These are phyloP conservation scores for Meyerozyma athensensis DNA, from an alignment of 1,139 yeast genomes.

Conservation along the genomic window DNA sequence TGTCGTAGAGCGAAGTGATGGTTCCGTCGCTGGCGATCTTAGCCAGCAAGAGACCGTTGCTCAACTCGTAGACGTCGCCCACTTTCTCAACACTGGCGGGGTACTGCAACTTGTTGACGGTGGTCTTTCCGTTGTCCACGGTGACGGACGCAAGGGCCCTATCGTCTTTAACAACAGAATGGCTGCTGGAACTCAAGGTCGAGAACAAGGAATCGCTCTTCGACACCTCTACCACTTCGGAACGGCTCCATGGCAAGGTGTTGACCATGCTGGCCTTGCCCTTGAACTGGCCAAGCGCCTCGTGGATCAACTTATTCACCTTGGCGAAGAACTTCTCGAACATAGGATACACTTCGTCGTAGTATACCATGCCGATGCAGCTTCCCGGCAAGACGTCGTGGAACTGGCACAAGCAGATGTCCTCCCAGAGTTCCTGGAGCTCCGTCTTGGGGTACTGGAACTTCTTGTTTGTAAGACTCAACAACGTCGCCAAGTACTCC, in stretches of 20 bases:
- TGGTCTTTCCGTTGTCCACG: constrained; percentile 12
- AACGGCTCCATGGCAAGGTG: constrained; percentile 67
- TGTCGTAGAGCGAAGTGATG: constrained; percentile 63
- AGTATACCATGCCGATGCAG: constrained; percentile 90
- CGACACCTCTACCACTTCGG: constrained; percentile 43
- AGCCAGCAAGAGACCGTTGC: constrained; percentile 60
- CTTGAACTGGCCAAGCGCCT: constrained; percentile 36
- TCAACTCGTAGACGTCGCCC: constrained; percentile 43
- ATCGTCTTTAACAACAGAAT: constrained; percentile 5
- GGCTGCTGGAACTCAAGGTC: constrained; percentile 4
- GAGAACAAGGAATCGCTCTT: constrained; percentile 1
- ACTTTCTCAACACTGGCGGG: constrained; percentile 45
- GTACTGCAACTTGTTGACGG: constrained; percentile 24
- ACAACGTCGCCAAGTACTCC: constrained; percentile 75
- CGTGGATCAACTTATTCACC: constrained; percentile 48
- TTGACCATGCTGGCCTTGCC: constrained; percentile 37
- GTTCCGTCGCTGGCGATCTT: constrained; percentile 57
- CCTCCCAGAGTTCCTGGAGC: constrained; percentile 77
- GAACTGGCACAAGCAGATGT: constrained; percentile 84
- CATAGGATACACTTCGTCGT: constrained; percentile 86
- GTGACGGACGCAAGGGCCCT: constrained; percentile 11
- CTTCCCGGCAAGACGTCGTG: constrained; percentile 97
- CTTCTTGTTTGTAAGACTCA: constrained; percentile 48
- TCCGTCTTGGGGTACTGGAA: constrained; percentile 70
- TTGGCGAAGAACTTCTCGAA: constrained; percentile 51